Evolutionary conservation across 805 yeast species (phyloP), one percentile per base, ranked within the genome.

Genomic region (Barnettozyma wickerhamii): DNA sequence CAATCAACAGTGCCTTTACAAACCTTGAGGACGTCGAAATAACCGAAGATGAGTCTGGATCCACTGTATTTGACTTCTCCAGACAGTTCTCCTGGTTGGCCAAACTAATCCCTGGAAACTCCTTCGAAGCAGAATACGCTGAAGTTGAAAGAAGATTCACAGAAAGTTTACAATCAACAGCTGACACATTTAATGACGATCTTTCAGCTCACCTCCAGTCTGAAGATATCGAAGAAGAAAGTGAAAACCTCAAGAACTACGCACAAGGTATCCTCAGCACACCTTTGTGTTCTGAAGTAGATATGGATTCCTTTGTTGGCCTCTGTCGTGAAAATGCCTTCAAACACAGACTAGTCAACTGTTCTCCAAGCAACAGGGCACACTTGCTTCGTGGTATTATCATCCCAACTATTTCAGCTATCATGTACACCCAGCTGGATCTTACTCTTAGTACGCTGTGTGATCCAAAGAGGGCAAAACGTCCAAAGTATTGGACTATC

Each of bases 251-350:
- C 3, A 18, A 14, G 5, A 4, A n/a, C 7, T 19, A 27, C 23
- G 20, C 23, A 4, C 24, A 36, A 6, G 7, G 13, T 10, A 5
- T 36, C 12, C 20, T 36, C 7, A 19, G 13, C 6, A 36, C 15
- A 17, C 40, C 37, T 1, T 24, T 13, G 18, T 40, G 43, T 21
- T 30, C 36, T n/a, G 43, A 40, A 7, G 33, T 41, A 18, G 32
- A 41, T 19, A 28, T 30, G 7, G 30, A 21, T 2, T 29, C 38
- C 2, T 41, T 36, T 19, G 33, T 21, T 13, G 44, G 44, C 10
- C 30, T 41, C 6, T 41, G 44, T 37, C 21, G 36, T 12, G 33
- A 20, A 5, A 35, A 36, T 23, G 31, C 44, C 7, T 41, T 33
- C 33, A 37, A 30, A 15, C 44, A 41, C 20, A 36, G 24, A 23